Base-by-base conservation (phyloP, 2,329 filamentous ascomycete genomes). In the Botrytis elliptica region DNA sequence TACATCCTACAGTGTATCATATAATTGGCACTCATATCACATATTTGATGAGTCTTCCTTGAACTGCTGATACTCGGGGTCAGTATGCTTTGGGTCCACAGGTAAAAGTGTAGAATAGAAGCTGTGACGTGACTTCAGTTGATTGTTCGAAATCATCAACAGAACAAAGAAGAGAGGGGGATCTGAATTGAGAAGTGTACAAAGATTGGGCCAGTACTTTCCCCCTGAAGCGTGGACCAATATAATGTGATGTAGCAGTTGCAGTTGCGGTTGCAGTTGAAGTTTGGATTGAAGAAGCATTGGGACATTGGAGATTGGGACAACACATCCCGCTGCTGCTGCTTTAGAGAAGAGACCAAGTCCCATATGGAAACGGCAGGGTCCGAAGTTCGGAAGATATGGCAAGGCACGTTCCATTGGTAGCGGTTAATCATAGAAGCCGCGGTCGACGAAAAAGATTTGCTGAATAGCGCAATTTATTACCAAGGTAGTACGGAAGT, bases 381-480 rank as follows among this genome's bases (percentile, higher is more conserved):
- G 49, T 57, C 49, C 49, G 38, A 57, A 57, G n/a, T 42, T 42
- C 66, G 49, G 49, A 33, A 68, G 36, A 25, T 8, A 68, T 57
- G 49, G 46, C 9, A 46, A 36, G 60, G 60, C 60, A 63, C 38
- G 60, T 42, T 63, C 60, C 33, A 29, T 40, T 52, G 65, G 33
- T 29, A 60, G 46, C 46, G 68, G 52, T 44, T 38, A 44, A 62
- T 68, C 46, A 40, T 55, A 36, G 9, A 68, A 40, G 12, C 65
- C 65, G 65, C 65, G 65, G 65, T 67, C 65, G 16, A 52, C 65
- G 65, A 46, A 38, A 40, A 67, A 33, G 20, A 65, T 46, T 33
- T 44, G n/a, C 42, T 64, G 40, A 64, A 64, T 29, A 64, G 33
- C 42, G 29, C 29, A 66, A 49, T 49, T 44, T 66, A 49, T 33